Conservation (phyloP, 352 stramenopile genomes). For the Peronospora belbahrii region DNA sequence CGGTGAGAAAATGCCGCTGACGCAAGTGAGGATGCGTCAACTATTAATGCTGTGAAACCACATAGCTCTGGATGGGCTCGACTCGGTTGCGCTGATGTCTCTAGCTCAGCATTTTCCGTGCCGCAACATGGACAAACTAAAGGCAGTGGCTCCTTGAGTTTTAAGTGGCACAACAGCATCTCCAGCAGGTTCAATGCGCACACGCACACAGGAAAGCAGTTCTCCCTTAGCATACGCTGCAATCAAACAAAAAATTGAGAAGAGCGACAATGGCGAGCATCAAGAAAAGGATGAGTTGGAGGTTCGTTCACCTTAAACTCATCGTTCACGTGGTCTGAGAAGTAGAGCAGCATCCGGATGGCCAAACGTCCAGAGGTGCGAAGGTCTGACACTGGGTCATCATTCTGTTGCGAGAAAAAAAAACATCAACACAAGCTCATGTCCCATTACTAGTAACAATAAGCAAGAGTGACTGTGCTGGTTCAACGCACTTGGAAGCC, state of each 20-base stretch:
- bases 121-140: constrained; percentile 62
- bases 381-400: constrained; percentile 54
- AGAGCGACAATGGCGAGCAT: background rate
- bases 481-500: constrained; percentile 48
- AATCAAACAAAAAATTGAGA: constrained; percentile 3
- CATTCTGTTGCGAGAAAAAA: constrained; percentile 29
- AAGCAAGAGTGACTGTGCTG: background rate
- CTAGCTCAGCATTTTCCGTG: constrained; percentile 55
- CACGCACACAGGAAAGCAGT: constrained; percentile 61
- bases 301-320: constrained; percentile 44
- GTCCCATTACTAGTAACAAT: background rate
- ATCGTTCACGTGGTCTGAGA: constrained; percentile 57
- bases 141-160: constrained; percentile 54
- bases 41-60: constrained; percentile 41
- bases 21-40: constrained; percentile 31
- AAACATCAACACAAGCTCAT: background rate
- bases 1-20: constrained; percentile 33
- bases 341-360: constrained; percentile 60
- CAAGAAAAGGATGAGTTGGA: background rate
- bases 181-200: constrained; percentile 59
- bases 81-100: constrained; percentile 44
- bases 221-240: constrained; percentile 59
- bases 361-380: constrained; percentile 49
- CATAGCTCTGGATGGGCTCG: constrained; percentile 44
- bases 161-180: constrained; percentile 60